phyloP scores from a whole-genome alignment of 768 basidiomycete genomes.

The Suillus sp. region DNA sequence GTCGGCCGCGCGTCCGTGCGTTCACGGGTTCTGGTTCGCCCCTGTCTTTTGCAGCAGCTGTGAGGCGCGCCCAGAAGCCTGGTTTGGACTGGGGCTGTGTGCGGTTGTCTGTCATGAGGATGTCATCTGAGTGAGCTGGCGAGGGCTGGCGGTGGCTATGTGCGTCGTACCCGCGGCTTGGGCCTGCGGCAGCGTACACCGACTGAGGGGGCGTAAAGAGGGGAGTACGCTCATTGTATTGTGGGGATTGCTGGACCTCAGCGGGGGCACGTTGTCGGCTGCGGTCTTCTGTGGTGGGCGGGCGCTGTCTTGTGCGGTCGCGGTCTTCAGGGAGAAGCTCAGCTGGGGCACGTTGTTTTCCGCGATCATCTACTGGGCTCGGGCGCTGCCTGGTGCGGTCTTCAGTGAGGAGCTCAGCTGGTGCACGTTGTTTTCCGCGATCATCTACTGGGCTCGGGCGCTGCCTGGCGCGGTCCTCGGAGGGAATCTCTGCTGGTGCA shows the following conservation, averaged over 20 bases:
- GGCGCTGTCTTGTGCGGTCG: background rate
- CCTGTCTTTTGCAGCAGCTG: background rate
- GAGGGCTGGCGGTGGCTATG: background rate
- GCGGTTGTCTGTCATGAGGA: slow-evolving; percentile 3
- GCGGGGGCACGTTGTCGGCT: background rate
- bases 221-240: slow-evolving; percentile 5
- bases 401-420: background rate
- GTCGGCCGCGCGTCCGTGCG: background rate
- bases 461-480: background rate
- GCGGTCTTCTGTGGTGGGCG: background rate
- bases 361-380: background rate
- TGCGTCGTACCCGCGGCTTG: slow-evolving; percentile 4
- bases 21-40: background rate
- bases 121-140: background rate
- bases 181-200: background rate
- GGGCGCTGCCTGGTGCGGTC: slow-evolving; percentile 1
- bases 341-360: background rate
- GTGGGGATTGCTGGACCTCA: background rate
- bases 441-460: background rate
- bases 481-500: background rate
- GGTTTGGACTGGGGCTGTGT: background rate
- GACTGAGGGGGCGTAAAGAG: slow-evolving; percentile 4
- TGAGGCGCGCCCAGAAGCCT: slow-evolving; percentile 5
- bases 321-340: background rate
- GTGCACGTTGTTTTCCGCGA: slow-evolving; percentile 3